Percentiles rank a stretch among this genome's conserved stretches.
Evolutionary conservation across 352 stramenopile species (phyloP).

Genomic region (Pythium vanterpoolii): DNA sequence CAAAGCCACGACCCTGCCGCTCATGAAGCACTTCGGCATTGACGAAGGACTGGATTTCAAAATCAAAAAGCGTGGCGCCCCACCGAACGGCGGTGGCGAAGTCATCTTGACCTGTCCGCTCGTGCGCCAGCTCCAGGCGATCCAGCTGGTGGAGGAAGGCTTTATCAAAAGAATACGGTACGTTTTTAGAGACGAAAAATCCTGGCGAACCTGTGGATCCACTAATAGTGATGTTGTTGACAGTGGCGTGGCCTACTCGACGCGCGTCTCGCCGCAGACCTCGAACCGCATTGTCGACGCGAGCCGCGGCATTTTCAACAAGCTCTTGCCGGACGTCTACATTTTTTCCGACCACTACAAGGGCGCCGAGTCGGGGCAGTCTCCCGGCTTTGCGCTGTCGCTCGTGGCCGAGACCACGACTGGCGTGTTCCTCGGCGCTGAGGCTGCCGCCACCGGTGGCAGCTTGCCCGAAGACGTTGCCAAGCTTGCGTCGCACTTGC

Average conservation of each 20-base stretch:
- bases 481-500: conserved; percentile 86
- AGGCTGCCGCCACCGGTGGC: conserved; percentile 84
- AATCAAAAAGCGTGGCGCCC: conserved; percentile 91
- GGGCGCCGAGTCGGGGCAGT: conserved; percentile 82
- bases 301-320: conserved; percentile 95
- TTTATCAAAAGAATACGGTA: conserved; percentile 98
- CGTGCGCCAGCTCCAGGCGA: conserved; percentile 91
- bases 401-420: conserved; percentile 98
- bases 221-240: not conserved
- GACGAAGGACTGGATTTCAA: conserved; percentile 86
- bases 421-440: conserved; percentile 91
- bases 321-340: conserved; percentile 98
- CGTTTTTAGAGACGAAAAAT: not conserved
- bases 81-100: conserved; percentile 74
- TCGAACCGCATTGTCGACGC: conserved; percentile 97
- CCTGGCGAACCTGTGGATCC: not conserved
- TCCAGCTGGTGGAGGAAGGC: conserved; percentile 95
- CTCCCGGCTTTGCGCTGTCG: conserved; percentile 90
- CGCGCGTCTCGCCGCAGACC: conserved; percentile 96
- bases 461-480: conserved; percentile 97
- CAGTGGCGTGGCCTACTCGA: conserved; percentile 94
- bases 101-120: conserved; percentile 95
- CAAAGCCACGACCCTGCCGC: conserved; percentile 91
- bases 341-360: conserved; percentile 99
- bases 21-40: conserved; percentile 96